Conservation (phyloP, 352 stramenopile species). For the Phytopythium aichiense region DNA sequence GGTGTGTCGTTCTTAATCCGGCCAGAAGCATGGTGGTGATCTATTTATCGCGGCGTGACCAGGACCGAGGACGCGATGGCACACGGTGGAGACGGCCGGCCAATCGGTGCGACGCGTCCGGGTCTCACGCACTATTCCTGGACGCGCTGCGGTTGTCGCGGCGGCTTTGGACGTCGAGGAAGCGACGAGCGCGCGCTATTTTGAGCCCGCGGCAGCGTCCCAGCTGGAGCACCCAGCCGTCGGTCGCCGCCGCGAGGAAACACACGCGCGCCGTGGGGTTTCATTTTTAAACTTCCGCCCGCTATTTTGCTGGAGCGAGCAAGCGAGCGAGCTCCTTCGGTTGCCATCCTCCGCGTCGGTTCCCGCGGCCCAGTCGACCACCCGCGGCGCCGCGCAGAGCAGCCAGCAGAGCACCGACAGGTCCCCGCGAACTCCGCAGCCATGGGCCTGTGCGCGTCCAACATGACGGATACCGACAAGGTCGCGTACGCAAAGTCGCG, state of each 20-base stretch:
- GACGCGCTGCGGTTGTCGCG: conserved; percentile 3
- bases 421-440: conserved; percentile 13
- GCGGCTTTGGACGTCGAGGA: not conserved
- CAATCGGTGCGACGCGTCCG: conserved; percentile 6
- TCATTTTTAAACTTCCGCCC: conserved; percentile 66
- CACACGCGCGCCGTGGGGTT: conserved; percentile 30
- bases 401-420: not conserved
- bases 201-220: conserved; percentile 6
- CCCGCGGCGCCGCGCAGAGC: conserved; percentile 9
- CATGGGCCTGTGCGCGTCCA: conserved; percentile 69
- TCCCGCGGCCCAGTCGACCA: conserved; percentile 6
- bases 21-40: not conserved
- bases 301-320: conserved; percentile 39
- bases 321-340: conserved; percentile 19
- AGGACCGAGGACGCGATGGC: not conserved
- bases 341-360: conserved; percentile 1
- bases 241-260: conserved; percentile 5
- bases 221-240: not conserved
- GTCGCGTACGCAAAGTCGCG: conserved; percentile 62
- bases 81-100: not conserved
- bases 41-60: not conserved
- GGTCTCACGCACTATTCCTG: conserved; percentile 18
- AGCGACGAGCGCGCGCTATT: conserved; percentile 13
- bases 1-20: not conserved
- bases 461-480: conserved; percentile 58